A percentile compares a stretch with the other conserved stretches of the same genome.
phyloP scores from a whole-genome alignment of 805 yeast species.

The Kluyveromyces lactis region DNA sequence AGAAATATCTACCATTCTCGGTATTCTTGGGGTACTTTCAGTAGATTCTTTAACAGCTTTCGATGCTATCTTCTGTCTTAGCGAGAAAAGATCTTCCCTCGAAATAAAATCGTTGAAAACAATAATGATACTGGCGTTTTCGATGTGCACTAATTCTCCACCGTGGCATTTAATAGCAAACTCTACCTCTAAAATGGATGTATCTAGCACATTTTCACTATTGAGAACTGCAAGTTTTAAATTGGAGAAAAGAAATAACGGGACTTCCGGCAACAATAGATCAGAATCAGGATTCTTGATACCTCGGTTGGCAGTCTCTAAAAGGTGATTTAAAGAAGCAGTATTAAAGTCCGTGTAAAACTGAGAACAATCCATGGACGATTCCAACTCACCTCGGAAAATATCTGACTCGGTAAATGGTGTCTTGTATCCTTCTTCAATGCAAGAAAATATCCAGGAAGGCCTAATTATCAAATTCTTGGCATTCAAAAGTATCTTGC shows the following conservation, averaged over 20 bases:
- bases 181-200: slow-evolving; percentile 10
- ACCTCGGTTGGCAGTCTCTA: slow-evolving; percentile 10
- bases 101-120: slow-evolving; percentile 10
- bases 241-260: slow-evolving; percentile 30
- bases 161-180: slow-evolving; percentile 35
- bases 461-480: slow-evolving; percentile 61
- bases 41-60: slow-evolving; percentile 1
- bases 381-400: background rate
- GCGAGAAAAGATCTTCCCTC: slow-evolving; percentile 10
- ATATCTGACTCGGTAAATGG: background rate
- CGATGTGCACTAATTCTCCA: slow-evolving; percentile 30
- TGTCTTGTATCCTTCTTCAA: background rate
- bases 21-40: slow-evolving; percentile 14
- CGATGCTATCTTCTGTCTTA: background rate
- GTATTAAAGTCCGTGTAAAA: background rate
- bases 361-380: background rate
- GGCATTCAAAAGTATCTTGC: slow-evolving; percentile 29
- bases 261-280: slow-evolving; percentile 9
- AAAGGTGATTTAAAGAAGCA: background rate
- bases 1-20: slow-evolving; percentile 27
- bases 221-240: slow-evolving; percentile 29
- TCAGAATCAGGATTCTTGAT: slow-evolving; percentile 16
- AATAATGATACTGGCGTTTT: slow-evolving; percentile 34
- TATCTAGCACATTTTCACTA: slow-evolving; percentile 6
- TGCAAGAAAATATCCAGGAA: slow-evolving; percentile 64